Conservation (phyloP, 371 early-diverging fungal genomes). For the Polyrhizophydium stewartii region DNA sequence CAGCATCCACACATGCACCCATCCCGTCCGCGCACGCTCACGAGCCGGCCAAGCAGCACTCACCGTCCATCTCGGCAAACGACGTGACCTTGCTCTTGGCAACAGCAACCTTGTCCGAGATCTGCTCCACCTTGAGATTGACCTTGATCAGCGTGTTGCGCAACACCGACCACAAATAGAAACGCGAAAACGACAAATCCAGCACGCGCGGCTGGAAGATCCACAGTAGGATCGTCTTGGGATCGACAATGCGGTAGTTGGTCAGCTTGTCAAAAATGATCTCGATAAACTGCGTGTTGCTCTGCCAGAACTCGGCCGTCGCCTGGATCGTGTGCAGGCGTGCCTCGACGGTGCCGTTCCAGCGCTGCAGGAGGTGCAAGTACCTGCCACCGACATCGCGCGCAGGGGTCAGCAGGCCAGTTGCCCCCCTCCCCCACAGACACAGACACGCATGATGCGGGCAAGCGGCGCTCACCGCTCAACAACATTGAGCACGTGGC, state of each 20-base stretch:
- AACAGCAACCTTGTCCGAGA: conserved; percentile 42
- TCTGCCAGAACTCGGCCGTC: conserved; percentile 76
- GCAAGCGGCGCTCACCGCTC: conserved; percentile 55
- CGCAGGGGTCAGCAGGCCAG: neutral
- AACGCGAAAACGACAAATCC: conserved; percentile 39
- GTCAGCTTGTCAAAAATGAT: conserved; percentile 86
- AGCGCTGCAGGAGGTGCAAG: conserved; percentile 58
- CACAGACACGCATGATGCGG: neutral
- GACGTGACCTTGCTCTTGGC: neutral
- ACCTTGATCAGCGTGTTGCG: conserved; percentile 77
- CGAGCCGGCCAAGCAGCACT: neutral
- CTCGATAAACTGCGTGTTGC: conserved; percentile 73
- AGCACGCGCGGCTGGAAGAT: conserved; percentile 58
- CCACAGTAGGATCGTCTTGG: conserved; percentile 73
- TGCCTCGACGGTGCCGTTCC: conserved; percentile 56
- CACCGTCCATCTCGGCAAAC: neutral
- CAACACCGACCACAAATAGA: conserved; percentile 73
- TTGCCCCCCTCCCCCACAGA: neutral
- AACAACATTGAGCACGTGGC: conserved; percentile 83
- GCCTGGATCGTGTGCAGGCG: conserved; percentile 65
- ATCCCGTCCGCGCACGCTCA: neutral
- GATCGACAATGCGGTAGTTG: conserved; percentile 89
- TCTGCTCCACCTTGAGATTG: conserved; percentile 72
- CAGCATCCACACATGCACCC: neutral
- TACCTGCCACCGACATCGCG: too few species aligned